Base-by-base conservation (phyloP, 2,329 filamentous ascomycete species). In the Conoideocrella luteorostrata region DNA sequence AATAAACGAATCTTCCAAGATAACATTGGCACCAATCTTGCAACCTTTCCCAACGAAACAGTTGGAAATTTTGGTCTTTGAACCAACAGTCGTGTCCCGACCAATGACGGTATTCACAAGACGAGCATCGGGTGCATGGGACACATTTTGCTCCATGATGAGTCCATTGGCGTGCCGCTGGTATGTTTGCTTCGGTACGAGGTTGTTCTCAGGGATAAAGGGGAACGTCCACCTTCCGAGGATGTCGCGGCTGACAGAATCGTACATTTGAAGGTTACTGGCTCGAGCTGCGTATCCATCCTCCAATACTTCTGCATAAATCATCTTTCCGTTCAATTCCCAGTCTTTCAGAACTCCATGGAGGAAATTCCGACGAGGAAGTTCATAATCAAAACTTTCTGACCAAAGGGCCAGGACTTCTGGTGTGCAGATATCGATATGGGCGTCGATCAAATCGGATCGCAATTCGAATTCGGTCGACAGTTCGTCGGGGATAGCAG, bases 351-450 rank as follows among this genome's bases (percentile, higher is more conserved):
- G 70, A 2, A 97, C 89, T 47, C 90, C 90, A 60, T 90, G 87
- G 28, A 98, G 67, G 56, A 95, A 96, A 56, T 95, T 88, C 56
- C 84, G 84, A 43, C 90, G 79, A 1, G 91, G 88, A 7, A 89
- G 76, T 61, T 96, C 89, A 63, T 95, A 97, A 63, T 98, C 91
- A 56, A 97, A 98, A 59, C 90, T 95, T 66, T 98, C 93, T 7
- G 89, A 93, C 88, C 93, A 98, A 45, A 97, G 69, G 7, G 90
- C 90, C 34, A 97, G 76, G 7, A 96, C 90, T 59, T 97, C 93
- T 0, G 91, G 90, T 1, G 93, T 97, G 66, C 91, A 97, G 51
- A 98, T 97, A 61, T 98, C 93, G 57, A 98, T 93, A 41, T 88
- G 86, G 54, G 88, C 90, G 63, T 98, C 93, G 49, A 97, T 86